These are phyloP conservation scores for Globisporangium cylindrosporum DNA, from an alignment of 352 stramenopile species.

Conservation along the genomic window DNA sequence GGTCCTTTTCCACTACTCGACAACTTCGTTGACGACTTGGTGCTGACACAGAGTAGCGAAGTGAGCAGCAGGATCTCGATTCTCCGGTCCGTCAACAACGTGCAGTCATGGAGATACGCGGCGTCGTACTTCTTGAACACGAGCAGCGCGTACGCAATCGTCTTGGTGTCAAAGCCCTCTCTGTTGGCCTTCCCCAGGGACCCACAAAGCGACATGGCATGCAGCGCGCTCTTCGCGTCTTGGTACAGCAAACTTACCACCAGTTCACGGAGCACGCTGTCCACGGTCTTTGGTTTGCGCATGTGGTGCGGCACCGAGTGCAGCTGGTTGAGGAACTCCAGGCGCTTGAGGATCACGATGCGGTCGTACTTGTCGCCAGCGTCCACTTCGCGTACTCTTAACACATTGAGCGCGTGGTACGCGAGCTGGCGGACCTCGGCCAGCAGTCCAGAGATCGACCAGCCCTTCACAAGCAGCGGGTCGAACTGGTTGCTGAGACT, in stretches of 20 bases:
- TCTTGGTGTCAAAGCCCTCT: slow-evolving; percentile 38
- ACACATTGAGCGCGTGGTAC: slow-evolving; percentile 50
- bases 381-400: slow-evolving; percentile 40
- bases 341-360: slow-evolving; percentile 22
- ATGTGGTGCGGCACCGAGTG: slow-evolving; percentile 25
- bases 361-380: slow-evolving; percentile 17
- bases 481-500: slow-evolving; percentile 61
- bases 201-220: slow-evolving; percentile 21
- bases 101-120: slow-evolving; percentile 24
- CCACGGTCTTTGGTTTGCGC: slow-evolving; percentile 30
- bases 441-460: slow-evolving; percentile 39
- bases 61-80: slow-evolving; percentile 60
- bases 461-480: slow-evolving; percentile 31
- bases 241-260: slow-evolving; percentile 48
- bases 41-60: slow-evolving; percentile 37
- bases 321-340: slow-evolving; percentile 33
- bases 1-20: not conserved
- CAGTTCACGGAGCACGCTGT: slow-evolving; percentile 42
- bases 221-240: slow-evolving; percentile 26
- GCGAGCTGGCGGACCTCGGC: slow-evolving; percentile 35
- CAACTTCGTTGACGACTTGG: slow-evolving; percentile 13
- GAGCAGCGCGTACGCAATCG: slow-evolving; percentile 51
- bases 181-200: slow-evolving; percentile 37
- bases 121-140: slow-evolving; percentile 51
- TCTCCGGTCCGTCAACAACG: slow-evolving; percentile 33